Evolutionary conservation across 2,329 filamentous ascomycete species (phyloP).

Genomic region (Fonsecaea multimorphosa): DNA sequence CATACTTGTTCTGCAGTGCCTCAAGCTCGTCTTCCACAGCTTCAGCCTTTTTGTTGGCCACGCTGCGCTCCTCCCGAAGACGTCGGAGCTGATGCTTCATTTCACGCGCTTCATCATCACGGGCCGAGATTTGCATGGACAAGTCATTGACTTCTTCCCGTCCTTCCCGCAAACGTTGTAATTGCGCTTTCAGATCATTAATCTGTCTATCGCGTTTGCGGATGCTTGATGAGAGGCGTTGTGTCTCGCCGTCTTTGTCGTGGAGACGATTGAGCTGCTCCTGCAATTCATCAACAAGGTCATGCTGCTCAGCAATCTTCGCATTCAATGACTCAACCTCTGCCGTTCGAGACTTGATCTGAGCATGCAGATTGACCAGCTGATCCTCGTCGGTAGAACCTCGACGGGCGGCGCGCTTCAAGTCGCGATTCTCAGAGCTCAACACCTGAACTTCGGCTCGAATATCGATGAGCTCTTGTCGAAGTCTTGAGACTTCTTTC

Average conservation of each 20-base stretch:
- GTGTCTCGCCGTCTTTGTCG: slow-evolving; percentile 62
- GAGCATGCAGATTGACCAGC: slow-evolving; percentile 52
- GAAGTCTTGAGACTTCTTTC: slow-evolving; percentile 64
- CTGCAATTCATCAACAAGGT: slow-evolving; percentile 62
- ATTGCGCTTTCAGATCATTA: slow-evolving; percentile 61
- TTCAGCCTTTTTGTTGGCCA: slow-evolving; percentile 50
- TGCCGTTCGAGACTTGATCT: slow-evolving; percentile 55
- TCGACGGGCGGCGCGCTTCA: slow-evolving; percentile 60
- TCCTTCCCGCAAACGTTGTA: slow-evolving; percentile 64
- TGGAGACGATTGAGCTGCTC: slow-evolving; percentile 56
- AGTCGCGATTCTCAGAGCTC: slow-evolving; percentile 56
- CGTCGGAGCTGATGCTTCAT: slow-evolving; percentile 68
- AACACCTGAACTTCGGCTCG: slow-evolving; percentile 66
- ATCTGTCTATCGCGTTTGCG: slow-evolving; percentile 72
- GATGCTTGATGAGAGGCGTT: slow-evolving; percentile 73
- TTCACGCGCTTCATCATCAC: slow-evolving; percentile 68
- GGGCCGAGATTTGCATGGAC: slow-evolving; percentile 72
- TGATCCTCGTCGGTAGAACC: slow-evolving; percentile 52
- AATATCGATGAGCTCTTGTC: slow-evolving; percentile 65
- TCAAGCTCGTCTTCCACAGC: slow-evolving; percentile 52
- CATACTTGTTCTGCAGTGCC: slow-evolving; percentile 64
- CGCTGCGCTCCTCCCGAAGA: slow-evolving; percentile 55
- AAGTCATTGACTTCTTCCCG: slow-evolving; percentile 58
- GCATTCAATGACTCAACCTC: slow-evolving; percentile 72
- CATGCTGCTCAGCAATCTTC: slow-evolving; percentile 72